Evolutionary conservation across 2,329 filamentous ascomycete genomes (phyloP).

Genomic region (Botryosphaeria agaves): DNA sequence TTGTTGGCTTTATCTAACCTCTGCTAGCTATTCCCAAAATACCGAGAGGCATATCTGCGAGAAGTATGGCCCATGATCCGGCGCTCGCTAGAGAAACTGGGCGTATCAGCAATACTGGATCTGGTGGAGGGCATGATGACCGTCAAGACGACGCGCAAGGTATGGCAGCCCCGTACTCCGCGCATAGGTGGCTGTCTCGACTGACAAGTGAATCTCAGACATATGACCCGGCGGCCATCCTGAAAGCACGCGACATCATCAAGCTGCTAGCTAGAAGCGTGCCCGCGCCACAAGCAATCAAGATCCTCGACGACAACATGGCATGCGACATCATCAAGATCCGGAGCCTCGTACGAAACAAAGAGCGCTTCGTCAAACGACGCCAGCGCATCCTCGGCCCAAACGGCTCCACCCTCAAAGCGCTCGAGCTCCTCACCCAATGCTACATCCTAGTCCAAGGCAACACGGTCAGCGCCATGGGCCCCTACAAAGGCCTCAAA

Average conservation of each 20-base stretch:
- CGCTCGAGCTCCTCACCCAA: conserved; percentile 75
- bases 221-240: conserved; percentile 71
- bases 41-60: conserved; percentile 84
- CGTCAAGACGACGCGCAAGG: conserved; percentile 85
- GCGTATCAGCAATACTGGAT: conserved; percentile 83
- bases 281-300: conserved; percentile 79
- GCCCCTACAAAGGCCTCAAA: conserved; percentile 81
- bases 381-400: conserved; percentile 85
- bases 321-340: conserved; percentile 97
- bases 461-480: conserved; percentile 88
- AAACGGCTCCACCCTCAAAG: conserved; percentile 82
- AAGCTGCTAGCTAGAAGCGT: conserved; percentile 84
- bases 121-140: conserved; percentile 93
- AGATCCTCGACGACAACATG: conserved; percentile 81
- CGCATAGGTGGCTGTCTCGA: too few relatives aligned
- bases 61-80: conserved; percentile 89
- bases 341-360: conserved; percentile 73
- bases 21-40: conserved; percentile 95
- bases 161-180: too few relatives aligned
- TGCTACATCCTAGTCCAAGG: conserved; percentile 94
- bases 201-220: too few relatives aligned
- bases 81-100: conserved; percentile 66
- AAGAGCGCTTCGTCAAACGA: conserved; percentile 89
- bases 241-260: conserved; percentile 88
- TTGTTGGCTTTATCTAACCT: too few relatives aligned